A percentile compares a stretch with the other conserved stretches of the same genome.
phyloP scores from a whole-genome alignment of 345 rosid species.

The Eucalyptus caleyi region DNA sequence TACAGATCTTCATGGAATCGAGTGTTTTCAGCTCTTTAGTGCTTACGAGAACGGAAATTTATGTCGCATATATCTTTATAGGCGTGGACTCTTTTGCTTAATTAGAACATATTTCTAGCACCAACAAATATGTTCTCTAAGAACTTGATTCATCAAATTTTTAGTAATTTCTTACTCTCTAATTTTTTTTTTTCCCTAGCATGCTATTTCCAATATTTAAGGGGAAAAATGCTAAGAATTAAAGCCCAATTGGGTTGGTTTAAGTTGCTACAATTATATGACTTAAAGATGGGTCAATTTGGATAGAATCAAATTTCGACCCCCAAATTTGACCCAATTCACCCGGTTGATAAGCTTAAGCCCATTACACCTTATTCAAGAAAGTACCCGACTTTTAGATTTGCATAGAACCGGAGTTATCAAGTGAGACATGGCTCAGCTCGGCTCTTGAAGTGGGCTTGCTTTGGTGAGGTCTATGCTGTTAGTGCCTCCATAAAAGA shows the following conservation, averaged over 20 bases:
- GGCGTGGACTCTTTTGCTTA: neutral
- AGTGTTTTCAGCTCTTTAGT: neutral
- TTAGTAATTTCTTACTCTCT: neutral
- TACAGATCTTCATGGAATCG: neutral
- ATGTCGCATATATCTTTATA: neutral
- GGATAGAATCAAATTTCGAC: neutral
- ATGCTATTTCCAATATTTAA: neutral
- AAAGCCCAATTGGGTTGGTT: neutral
- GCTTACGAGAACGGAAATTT: neutral
- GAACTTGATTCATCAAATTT: neutral
- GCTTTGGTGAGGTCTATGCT: neutral
- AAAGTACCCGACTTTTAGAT: neutral
- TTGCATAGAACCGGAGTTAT: neutral
- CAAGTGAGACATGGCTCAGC: neutral
- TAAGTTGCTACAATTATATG: neutral
- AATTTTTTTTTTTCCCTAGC: neutral
- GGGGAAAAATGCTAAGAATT: neutral
- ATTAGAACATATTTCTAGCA: neutral
- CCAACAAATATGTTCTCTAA: neutral
- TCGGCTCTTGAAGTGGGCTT: neutral
- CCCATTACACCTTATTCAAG: neutral
- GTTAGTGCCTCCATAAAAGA: neutral
- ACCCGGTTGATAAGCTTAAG: neutral
- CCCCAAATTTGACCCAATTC: neutral
- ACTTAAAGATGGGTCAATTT: neutral